Evolutionary conservation across 73 alveolate species (phyloP), one percentile per base, ranked within the genome.

Genomic region (Effrenium voratum): DNA sequence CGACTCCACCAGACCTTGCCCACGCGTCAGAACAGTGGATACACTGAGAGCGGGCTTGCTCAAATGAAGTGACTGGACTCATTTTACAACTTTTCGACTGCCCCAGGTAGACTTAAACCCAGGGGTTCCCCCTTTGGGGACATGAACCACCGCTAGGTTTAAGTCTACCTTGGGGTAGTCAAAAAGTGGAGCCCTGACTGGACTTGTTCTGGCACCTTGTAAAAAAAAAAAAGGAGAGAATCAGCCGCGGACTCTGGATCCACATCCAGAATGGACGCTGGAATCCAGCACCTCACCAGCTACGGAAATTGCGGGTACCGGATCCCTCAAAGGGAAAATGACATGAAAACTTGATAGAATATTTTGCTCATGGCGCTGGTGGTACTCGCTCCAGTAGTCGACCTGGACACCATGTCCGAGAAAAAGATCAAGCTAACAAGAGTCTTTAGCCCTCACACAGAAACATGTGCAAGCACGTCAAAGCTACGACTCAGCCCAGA

Each of bases 341-440:
- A 52, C 8, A 8, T 19, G 26, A 12, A 52, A 52, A 52, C 63
- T 19, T 19, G 8, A 52, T 12, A 52, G 26, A 8, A 8, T 52
- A 52, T 12, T 19, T 19, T 19, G 19, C 8, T 52, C 93, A 50
- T 19, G 93, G 73, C 5, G 63, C 94, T 59, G 85, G 46, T 90
- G 97, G 57, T 68, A 90, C 59, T 90, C 97, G 70, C 97, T 90
- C 97, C 97, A 90, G n/a, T 90, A 90, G 97, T 90, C 97, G 50
- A 90, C 97, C 97, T 90, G 41, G 59, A 24, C 6, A 3, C 28
- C 28, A 57, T 22, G 1, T 57, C 28, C 40, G 44, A 24, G 79
- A n/a, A 66, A 66, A 66, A 28, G 15, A 24, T 26, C 41, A n/a
- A 52, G 36, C 40, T 63, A n/a, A 24, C 34, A 1, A 10, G 0